phyloP scores from a whole-genome alignment of 2,329 filamentous ascomycete genomes.

The Colletotrichum kahawae region DNA sequence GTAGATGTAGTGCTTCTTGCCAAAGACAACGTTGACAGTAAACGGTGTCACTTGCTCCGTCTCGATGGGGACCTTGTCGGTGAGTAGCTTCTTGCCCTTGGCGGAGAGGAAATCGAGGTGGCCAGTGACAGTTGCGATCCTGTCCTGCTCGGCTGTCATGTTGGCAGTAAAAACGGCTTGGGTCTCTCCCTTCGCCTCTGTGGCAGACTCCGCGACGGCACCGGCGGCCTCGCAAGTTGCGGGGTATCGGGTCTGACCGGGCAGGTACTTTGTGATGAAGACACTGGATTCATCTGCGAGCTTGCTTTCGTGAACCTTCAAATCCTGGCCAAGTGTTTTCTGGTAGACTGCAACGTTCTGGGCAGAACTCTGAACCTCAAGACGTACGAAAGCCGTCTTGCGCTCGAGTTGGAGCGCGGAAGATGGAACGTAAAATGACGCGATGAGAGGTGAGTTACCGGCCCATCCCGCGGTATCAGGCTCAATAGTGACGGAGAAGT shows the following conservation, averaged over 20 bases:
- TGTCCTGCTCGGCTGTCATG: conserved; percentile 26
- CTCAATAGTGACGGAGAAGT: conserved; percentile 35
- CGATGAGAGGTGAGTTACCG: conserved; percentile 42
- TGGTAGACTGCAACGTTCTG: conserved; percentile 29
- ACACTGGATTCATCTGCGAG: conserved; percentile 34
- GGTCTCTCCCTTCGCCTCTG: conserved; percentile 24
- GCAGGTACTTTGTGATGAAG: conserved; percentile 40
- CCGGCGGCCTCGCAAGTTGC: conserved; percentile 26
- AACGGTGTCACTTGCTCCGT: conserved; percentile 44
- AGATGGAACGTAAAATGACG: conserved; percentile 45
- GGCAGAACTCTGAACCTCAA: conserved; percentile 33
- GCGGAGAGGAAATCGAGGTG: conserved; percentile 42
- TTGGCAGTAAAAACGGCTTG: conserved; percentile 30
- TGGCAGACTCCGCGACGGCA: conserved; percentile 23
- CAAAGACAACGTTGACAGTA: conserved; percentile 45
- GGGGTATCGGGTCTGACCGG: conserved; percentile 36
- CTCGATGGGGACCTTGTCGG: conserved; percentile 40
- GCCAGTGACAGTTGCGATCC: conserved; percentile 41
- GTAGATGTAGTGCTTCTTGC: conserved; percentile 31
- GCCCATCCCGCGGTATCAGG: conserved; percentile 41
- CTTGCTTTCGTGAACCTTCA: conserved; percentile 36
- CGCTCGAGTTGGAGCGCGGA: conserved; percentile 37
- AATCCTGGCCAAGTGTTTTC: conserved; percentile 27
- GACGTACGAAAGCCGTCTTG: conserved; percentile 32
- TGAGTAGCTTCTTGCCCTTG: conserved; percentile 39